Conservation (phyloP, 768 basidiomycete genomes). For the Epithele typhae region DNA sequence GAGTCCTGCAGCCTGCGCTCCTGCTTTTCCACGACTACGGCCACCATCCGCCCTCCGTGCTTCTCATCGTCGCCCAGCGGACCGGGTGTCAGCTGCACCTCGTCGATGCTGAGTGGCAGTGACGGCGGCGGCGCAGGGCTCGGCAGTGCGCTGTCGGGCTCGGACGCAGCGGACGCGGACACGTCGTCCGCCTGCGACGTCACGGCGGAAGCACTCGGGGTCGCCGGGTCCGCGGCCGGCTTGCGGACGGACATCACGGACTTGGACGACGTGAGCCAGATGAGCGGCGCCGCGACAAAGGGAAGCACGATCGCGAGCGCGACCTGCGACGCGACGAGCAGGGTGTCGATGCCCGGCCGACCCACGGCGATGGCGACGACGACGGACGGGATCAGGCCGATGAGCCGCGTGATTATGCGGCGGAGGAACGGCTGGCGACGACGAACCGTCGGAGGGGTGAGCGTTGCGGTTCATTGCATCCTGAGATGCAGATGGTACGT, state of each 20-base stretch:
- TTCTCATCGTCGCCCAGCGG: not conserved
- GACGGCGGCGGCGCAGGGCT: not conserved
- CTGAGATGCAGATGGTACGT: constrained; percentile 21
- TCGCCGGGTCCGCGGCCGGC: constrained; percentile 1
- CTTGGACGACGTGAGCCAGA: constrained; percentile 65
- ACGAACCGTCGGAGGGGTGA: not conserved
- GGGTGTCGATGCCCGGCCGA: constrained; percentile 58
- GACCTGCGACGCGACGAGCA: constrained; percentile 85
- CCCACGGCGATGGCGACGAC: constrained; percentile 77
- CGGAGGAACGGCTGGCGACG: constrained; percentile 63
- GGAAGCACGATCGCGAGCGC: constrained; percentile 78
- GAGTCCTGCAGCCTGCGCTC: constrained; percentile 3
- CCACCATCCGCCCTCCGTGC: not conserved
- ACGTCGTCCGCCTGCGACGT: too few relatives aligned
- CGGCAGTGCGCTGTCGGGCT: not conserved
- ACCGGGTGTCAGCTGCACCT: not conserved
- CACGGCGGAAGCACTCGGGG: not conserved
- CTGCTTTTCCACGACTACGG: constrained; percentile 9
- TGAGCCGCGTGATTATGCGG: constrained; percentile 71
- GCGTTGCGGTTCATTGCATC: constrained; percentile 9
- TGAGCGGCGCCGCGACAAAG: constrained; percentile 73
- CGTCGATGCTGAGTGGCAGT: constrained; percentile 1
- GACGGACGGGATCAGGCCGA: constrained; percentile 82
- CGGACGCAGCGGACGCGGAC: not conserved
- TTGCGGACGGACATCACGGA: constrained; percentile 61